Percentiles rank a stretch among this genome's conserved stretches.
These are phyloP conservation scores for Hyphodiscus sp. DNA, from an alignment of 2,329 filamentous ascomycete genomes.

Conservation along the genomic window DNA sequence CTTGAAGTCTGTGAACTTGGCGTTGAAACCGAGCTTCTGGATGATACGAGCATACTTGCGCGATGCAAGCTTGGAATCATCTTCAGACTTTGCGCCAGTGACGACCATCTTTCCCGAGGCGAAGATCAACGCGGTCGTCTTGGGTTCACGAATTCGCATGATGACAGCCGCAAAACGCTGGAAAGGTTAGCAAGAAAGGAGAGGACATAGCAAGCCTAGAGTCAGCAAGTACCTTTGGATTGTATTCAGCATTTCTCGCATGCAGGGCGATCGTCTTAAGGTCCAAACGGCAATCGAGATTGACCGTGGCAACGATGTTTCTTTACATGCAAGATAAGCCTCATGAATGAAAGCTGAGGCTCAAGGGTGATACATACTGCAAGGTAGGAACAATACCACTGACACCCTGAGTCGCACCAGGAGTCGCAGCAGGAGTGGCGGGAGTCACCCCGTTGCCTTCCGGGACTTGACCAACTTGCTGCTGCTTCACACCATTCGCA, in stretches of 20 bases:
- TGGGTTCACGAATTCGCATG: slow-evolving; percentile 98
- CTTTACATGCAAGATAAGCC: slow-evolving; percentile 57
- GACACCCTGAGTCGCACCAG: slow-evolving; percentile 70
- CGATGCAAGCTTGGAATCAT: slow-evolving; percentile 93
- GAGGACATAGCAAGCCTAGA: slow-evolving; percentile 38
- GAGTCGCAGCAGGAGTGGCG: slow-evolving; percentile 86
- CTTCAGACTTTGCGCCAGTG: slow-evolving; percentile 94
- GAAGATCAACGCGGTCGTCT: slow-evolving; percentile 97
- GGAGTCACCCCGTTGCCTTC: slow-evolving; percentile 78
- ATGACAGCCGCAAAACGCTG: slow-evolving; percentile 98
- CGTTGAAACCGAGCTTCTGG: slow-evolving; percentile 98
- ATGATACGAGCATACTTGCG: slow-evolving; percentile 99
- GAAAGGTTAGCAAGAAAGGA: slow-evolving; percentile 33
- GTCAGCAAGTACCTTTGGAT: slow-evolving; percentile 73
- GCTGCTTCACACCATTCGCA: slow-evolving; percentile 45
- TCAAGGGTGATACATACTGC: slow-evolving; percentile 74
- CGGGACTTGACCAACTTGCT: slow-evolving; percentile 50
- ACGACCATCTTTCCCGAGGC: slow-evolving; percentile 99
- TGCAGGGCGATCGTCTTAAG: slow-evolving; percentile 98
- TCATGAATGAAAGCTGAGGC: slow-evolving; percentile 33
- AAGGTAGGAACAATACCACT: slow-evolving; percentile 89
- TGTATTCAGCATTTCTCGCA: slow-evolving; percentile 97
- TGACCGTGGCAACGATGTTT: slow-evolving; percentile 99
- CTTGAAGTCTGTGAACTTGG: slow-evolving; percentile 99
- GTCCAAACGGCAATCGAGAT: slow-evolving; percentile 93